phyloP scores from a whole-genome alignment of 306 rosid species.

The Ceratonia siliqua region DNA sequence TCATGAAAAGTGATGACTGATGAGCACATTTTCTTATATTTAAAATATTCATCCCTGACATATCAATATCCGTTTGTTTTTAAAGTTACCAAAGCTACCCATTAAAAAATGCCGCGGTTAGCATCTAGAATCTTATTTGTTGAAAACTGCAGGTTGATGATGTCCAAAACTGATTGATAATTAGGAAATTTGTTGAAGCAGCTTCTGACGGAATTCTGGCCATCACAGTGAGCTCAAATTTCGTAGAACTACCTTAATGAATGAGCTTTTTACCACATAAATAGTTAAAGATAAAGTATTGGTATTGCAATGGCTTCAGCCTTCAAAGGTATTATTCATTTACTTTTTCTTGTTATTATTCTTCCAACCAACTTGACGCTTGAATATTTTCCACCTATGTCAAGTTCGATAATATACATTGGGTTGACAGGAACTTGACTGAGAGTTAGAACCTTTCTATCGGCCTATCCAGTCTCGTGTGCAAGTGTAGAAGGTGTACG shows the following conservation, averaged over 20 bases:
- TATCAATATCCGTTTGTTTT: neutral
- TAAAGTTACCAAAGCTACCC: neutral
- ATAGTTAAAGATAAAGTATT: neutral
- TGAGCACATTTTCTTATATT: neutral
- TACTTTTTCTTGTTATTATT: neutral
- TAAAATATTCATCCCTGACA: neutral
- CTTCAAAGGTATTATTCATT: neutral
- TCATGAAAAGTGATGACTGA: neutral
- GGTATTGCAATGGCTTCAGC: neutral
- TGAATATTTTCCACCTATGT: neutral
- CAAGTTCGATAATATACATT: neutral
- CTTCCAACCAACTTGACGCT: neutral
- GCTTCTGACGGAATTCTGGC: neutral
- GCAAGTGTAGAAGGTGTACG: no score
- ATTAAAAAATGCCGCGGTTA: neutral
- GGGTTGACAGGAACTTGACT: neutral
- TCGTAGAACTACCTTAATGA: neutral
- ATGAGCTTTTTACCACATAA: neutral
- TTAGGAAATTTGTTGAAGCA: neutral
- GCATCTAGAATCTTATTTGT: neutral
- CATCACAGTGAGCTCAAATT: neutral
- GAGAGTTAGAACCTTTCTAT: slow-evolving; percentile 21
- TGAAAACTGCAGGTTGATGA: neutral
- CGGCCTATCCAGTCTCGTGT: slow-evolving; percentile 7
- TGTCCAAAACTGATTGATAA: neutral